These are phyloP conservation scores for Fusarium sp. DNA, from an alignment of 2,329 filamentous ascomycete genomes.

Conservation along the genomic window DNA sequence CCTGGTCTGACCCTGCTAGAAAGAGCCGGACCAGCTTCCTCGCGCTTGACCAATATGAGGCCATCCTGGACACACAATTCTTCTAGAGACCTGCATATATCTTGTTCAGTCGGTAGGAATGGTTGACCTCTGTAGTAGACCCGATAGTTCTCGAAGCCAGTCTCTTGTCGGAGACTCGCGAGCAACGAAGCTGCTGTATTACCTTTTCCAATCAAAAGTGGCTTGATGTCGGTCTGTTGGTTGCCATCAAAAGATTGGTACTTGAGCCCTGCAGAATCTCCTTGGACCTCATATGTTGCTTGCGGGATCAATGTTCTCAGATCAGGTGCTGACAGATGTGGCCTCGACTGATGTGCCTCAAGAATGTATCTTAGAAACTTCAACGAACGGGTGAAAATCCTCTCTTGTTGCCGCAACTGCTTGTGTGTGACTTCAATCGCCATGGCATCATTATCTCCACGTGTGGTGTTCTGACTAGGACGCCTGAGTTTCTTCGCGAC, in stretches of 20 bases:
- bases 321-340: slow-evolving; percentile 69
- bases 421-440: slow-evolving; percentile 59
- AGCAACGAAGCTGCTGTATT: slow-evolving; percentile 79
- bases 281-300: slow-evolving; percentile 64
- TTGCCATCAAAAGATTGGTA: slow-evolving; percentile 79
- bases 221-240: slow-evolving; percentile 68
- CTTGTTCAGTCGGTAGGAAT: slow-evolving; percentile 69
- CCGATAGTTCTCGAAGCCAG: slow-evolving; percentile 80
- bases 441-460: slow-evolving; percentile 64
- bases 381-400: slow-evolving; percentile 75
- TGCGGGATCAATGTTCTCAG: slow-evolving; percentile 64
- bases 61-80: slow-evolving; percentile 75
- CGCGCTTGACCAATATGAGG: slow-evolving; percentile 73
- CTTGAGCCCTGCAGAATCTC: slow-evolving; percentile 73
- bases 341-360: slow-evolving; percentile 70
- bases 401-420: slow-evolving; percentile 61
- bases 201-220: slow-evolving; percentile 72
- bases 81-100: slow-evolving; percentile 70
- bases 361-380: slow-evolving; percentile 76
- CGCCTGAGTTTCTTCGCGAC: slow-evolving; percentile 67
- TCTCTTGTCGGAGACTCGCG: slow-evolving; percentile 73
- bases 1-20: slow-evolving; percentile 60
- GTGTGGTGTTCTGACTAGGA: slow-evolving; percentile 55
- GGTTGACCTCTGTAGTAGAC: slow-evolving; percentile 76
- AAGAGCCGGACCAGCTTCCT: slow-evolving; percentile 58